A percentile compares a stretch with the other conserved stretches of the same genome.
These are phyloP conservation scores for Lagerstroemia speciosa DNA, from an alignment of 345 rosid genomes.

Conservation along the genomic window DNA sequence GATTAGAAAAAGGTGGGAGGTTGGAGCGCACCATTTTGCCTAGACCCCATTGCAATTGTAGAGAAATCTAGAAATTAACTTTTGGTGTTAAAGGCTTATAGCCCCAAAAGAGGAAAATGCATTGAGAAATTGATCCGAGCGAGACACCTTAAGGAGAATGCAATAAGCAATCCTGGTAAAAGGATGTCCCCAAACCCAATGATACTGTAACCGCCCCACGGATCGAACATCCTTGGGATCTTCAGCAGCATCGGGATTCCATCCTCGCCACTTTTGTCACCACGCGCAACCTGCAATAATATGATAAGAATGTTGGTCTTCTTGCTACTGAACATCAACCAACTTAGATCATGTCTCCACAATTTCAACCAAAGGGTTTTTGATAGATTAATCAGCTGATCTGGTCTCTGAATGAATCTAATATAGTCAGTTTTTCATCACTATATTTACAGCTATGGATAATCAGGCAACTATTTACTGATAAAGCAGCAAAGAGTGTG, in stretches of 20 bases:
- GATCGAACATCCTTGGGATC: conserved; percentile 94
- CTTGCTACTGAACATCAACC: background rate
- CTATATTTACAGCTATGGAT: background rate
- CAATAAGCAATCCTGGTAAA: conserved; percentile 80
- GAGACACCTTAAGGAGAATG: conserved; percentile 81
- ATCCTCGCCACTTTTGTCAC: conserved; percentile 90
- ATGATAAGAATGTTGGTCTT: background rate
- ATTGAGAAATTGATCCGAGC: background rate
- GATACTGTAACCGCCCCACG: conserved; percentile 99
- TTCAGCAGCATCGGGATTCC: conserved; percentile 97
- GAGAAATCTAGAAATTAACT: background rate
- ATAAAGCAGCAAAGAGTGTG: background rate
- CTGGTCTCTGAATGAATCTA: background rate
- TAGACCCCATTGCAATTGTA: background rate
- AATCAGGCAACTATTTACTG: background rate
- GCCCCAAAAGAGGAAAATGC: background rate
- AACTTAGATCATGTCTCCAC: conserved; percentile 7
- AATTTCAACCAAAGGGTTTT: conserved; percentile 2
- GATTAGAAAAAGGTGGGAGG: background rate
- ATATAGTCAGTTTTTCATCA: background rate
- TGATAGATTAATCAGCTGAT: background rate
- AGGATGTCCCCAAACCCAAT: conserved; percentile 99
- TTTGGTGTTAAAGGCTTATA: background rate
- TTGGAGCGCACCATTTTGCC: background rate
- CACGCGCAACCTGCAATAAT: conserved; percentile 75